Evolutionary conservation across 441 rosid species (phyloP), one percentile per base, ranked within the genome.

Genomic region (Eutrema salsugineum): DNA sequence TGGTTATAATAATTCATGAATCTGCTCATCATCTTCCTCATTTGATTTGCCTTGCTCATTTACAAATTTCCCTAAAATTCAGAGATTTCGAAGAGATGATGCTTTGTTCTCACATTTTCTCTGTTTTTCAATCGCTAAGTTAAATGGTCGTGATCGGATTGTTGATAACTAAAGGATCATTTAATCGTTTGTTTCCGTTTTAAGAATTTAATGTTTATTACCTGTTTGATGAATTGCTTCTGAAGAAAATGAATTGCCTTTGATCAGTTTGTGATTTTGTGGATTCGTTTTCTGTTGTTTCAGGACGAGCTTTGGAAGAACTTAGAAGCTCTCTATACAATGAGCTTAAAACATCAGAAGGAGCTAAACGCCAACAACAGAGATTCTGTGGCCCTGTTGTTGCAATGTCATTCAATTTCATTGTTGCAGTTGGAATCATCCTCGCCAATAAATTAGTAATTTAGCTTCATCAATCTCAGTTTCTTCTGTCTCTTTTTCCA

Each of bases 391-490:
- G 97, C 9, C 98, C 95, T 12, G 80, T 84, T 39, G 83, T 82
- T 72, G 98, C 98, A 1, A 87, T 92, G 93, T 75, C 98, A 38
- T 95, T 95, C 82, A 95, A 95, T 81, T 92, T 95, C 74, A 10
- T 89, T 66, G 93, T 93, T 46, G 86, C 97, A 10, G 93, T 91
- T 66, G 90, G 92, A 36, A 88, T 95, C 75, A 95, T 95, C 73
- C 84, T 89, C 63, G 82, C 87, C 14, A 95, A 95, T 86, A 95
- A 95, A 86, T 38, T 87, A 56, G 98, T 94, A 27, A 43, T 77
- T 79, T 14, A 16, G 1, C 6, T 30, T 16, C 1, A 12, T 16
- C 0, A 30, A 27, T 27, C 30, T 14, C 9, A 22, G 12, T 16
- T 33, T 30, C 6, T 22, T 48, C 16, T 14, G 0, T 54, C 20